phyloP scores from a whole-genome alignment of 2,329 filamentous ascomycete genomes.

The Dendryphion nanum region DNA sequence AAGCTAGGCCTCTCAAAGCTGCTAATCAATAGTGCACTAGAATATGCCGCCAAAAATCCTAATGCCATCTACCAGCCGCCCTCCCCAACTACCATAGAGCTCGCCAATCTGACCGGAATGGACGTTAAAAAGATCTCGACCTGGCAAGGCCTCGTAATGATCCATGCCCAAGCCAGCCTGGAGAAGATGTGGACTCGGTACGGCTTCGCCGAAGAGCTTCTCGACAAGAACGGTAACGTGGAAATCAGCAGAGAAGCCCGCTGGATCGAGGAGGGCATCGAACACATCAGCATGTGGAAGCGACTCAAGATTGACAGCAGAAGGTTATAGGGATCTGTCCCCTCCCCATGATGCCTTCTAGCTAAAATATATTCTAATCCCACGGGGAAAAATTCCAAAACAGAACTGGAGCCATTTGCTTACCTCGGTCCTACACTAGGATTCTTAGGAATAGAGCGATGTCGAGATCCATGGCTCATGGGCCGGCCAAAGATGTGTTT shows the following conservation, averaged over 20 bases:
- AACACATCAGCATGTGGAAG: slow-evolving; percentile 82
- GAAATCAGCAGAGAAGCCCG: slow-evolving; percentile 30
- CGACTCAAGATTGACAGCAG: slow-evolving; percentile 36
- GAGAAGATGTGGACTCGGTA: slow-evolving; percentile 65
- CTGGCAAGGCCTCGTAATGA: slow-evolving; percentile 74
- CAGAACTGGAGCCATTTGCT: too few relatives aligned
- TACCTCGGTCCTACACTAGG: too few relatives aligned
- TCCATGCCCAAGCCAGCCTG: slow-evolving; percentile 73
- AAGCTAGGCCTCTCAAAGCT: slow-evolving; percentile 63
- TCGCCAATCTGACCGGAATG: slow-evolving; percentile 46
- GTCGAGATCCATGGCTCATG: too few relatives aligned
- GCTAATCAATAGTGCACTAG: slow-evolving; percentile 65
- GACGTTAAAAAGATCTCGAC: slow-evolving; percentile 39
- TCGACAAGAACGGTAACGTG: slow-evolving; percentile 54
- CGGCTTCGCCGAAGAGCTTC: slow-evolving; percentile 72
- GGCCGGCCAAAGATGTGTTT: too few relatives aligned
- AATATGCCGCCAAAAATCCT: slow-evolving; percentile 65
- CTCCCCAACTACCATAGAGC: slow-evolving; percentile 40
- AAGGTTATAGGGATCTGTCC: slow-evolving; percentile 29
- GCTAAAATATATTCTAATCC: too few relatives aligned
- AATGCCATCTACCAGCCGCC: slow-evolving; percentile 42
- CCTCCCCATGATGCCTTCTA: too few relatives aligned
- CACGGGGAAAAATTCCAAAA: too few relatives aligned
- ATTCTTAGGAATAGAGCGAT: too few relatives aligned
- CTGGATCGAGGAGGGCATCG: slow-evolving; percentile 83